Evolutionary conservation across 2,329 filamentous ascomycete species (phyloP).

Genomic region (Grosmannia clavigera): DNA sequence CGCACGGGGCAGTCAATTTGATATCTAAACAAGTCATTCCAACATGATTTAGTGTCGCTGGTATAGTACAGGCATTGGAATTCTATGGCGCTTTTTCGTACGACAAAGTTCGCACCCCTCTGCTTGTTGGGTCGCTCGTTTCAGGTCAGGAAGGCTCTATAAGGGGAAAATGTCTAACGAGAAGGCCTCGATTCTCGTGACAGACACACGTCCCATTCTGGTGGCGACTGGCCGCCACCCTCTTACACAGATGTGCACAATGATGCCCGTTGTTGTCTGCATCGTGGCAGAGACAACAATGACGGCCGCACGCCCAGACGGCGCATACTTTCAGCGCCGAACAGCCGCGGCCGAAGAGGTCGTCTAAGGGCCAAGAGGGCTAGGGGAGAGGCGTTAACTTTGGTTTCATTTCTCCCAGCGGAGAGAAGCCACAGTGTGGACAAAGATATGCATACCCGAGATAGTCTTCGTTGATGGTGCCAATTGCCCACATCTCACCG

Average conservation of each 20-base stretch:
- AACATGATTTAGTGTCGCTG: background rate
- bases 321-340: background rate
- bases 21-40: background rate
- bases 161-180: background rate
- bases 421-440: background rate
- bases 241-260: background rate
- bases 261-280: background rate
- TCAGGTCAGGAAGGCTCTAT: background rate
- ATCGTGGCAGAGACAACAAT: background rate
- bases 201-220: background rate
- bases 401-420: too few relatives aligned
- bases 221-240: background rate
- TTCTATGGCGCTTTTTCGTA: background rate
- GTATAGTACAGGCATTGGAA: background rate
- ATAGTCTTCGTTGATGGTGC: constrained; percentile 84
- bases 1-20: background rate
- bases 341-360: too few relatives aligned
- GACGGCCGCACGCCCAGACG: background rate
- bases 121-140: background rate
- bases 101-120: background rate
- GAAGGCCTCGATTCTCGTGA: background rate
- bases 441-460: constrained; percentile 39
- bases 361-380: constrained; percentile 7
- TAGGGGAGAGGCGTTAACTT: background rate
- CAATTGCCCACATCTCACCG: constrained; percentile 91